These are phyloP conservation scores for Xylariales sp. DNA, from an alignment of 2,329 filamentous ascomycete genomes.

Conservation along the genomic window DNA sequence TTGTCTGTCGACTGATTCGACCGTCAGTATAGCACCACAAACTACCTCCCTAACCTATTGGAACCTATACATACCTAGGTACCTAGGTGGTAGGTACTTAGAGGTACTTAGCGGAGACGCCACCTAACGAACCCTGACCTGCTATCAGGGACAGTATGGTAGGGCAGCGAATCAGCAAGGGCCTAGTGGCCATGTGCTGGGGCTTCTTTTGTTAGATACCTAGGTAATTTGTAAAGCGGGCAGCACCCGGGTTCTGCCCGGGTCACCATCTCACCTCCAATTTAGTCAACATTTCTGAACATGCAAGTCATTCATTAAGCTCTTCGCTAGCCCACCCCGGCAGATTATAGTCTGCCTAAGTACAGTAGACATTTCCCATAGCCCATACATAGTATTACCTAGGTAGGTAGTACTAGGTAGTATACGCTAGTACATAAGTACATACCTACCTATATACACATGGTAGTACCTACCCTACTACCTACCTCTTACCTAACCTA, in stretches of 20 bases:
- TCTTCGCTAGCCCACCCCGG: slow-evolving; percentile 18
- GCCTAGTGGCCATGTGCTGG: slow-evolving; percentile 33
- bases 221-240: neutral
- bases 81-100: neutral
- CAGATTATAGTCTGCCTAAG: slow-evolving; percentile 1
- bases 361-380: too few species aligned
- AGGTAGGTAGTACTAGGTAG: too few species aligned
- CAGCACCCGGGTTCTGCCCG: slow-evolving; percentile 18
- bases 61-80: neutral
- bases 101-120: too few species aligned
- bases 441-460: too few species aligned
- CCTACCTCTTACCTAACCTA: too few species aligned
- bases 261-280: slow-evolving; percentile 34
- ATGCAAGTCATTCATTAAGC: slow-evolving; percentile 38
- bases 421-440: too few species aligned
- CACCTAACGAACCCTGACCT: neutral
- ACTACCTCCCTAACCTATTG: neutral
- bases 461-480: too few species aligned
- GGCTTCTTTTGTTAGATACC: slow-evolving; percentile 10
- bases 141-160: neutral
- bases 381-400: too few species aligned
- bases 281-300: neutral
- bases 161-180: slow-evolving; percentile 32
- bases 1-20: slow-evolving; percentile 24
- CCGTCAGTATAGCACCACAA: slow-evolving; percentile 15